phyloP scores from a whole-genome alignment of 768 basidiomycete genomes.

The Phylloporus sp. region DNA sequence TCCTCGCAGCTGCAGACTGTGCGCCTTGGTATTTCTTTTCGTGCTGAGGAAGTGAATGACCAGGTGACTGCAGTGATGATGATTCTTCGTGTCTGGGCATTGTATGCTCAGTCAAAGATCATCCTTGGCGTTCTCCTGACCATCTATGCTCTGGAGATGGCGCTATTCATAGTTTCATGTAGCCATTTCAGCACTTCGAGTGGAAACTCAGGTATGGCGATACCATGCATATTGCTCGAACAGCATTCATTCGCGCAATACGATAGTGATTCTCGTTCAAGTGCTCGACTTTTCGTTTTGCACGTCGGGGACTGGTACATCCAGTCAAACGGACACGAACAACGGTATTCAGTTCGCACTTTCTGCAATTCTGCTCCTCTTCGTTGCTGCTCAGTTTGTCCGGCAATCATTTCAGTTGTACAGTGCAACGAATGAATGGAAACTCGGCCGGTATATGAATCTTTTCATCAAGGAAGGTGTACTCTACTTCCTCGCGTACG shows the following conservation, averaged over 20 bases:
- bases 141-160: neutral
- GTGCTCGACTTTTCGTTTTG: neutral
- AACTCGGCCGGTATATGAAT: slow-evolving; percentile 1
- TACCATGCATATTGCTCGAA: too few relatives aligned
- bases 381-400: neutral
- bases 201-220: too few relatives aligned
- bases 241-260: neutral
- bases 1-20: neutral
- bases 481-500: slow-evolving; percentile 10
- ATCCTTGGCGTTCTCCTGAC: neutral
- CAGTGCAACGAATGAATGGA: neutral
- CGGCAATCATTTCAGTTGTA: slow-evolving; percentile 2
- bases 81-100: slow-evolving; percentile 5
- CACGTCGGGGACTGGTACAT: too few relatives aligned
- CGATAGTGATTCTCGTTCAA: neutral
- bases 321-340: neutral
- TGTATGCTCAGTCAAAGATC: slow-evolving; percentile 5
- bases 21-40: too few relatives aligned
- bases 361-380: neutral
- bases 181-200: too few relatives aligned
- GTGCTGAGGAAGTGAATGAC: too few relatives aligned
- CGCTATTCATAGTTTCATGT: neutral
- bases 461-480: slow-evolving; percentile 2
- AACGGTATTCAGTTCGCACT: neutral
- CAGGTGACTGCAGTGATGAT: neutral